These are phyloP conservation scores for Lichtheimia corymbifera DNA, from an alignment of 371 early-diverging fungal genomes.

Conservation along the genomic window DNA sequence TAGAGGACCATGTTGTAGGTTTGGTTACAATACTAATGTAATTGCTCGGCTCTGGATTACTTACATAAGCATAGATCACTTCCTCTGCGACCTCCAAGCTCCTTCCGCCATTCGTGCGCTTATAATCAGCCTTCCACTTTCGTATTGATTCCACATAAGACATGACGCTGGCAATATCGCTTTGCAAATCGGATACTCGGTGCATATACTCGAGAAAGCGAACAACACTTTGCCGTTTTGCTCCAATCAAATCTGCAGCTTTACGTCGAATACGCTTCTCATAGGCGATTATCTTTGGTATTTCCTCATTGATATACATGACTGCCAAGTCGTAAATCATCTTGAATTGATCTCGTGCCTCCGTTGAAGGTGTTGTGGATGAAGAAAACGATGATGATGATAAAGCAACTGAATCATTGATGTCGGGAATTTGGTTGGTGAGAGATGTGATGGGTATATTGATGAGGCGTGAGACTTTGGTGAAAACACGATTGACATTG, in stretches of 20 bases:
- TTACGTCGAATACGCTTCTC: conserved; percentile 41
- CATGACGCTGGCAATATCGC: conserved; percentile 40
- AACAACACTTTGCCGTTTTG: conserved; percentile 41
- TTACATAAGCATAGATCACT: conserved; percentile 44
- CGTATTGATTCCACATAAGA: conserved; percentile 33
- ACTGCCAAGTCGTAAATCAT: conserved; percentile 64
- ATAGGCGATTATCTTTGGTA: conserved; percentile 44
- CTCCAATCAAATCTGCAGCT: conserved; percentile 20
- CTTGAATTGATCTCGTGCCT: conserved; percentile 27
- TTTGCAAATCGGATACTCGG: conserved; percentile 50
- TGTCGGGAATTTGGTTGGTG: neutral
- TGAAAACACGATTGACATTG: conserved; percentile 29
- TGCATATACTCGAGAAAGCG: conserved; percentile 36
- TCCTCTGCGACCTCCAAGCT: conserved; percentile 29
- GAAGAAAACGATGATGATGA: neutral
- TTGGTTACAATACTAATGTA: neutral
- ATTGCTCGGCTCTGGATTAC: neutral
- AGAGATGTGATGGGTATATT: conserved; percentile 23
- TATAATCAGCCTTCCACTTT: conserved; percentile 25
- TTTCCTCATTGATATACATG: conserved; percentile 65
- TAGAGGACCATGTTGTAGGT: neutral
- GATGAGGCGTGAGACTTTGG: conserved; percentile 31
- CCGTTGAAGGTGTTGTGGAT: neutral
- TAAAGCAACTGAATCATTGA: neutral
- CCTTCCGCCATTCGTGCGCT: conserved; percentile 15